Conservation (phyloP, 176 grass and related monocot genomes). For the Puccinellia tenuiflora region DNA sequence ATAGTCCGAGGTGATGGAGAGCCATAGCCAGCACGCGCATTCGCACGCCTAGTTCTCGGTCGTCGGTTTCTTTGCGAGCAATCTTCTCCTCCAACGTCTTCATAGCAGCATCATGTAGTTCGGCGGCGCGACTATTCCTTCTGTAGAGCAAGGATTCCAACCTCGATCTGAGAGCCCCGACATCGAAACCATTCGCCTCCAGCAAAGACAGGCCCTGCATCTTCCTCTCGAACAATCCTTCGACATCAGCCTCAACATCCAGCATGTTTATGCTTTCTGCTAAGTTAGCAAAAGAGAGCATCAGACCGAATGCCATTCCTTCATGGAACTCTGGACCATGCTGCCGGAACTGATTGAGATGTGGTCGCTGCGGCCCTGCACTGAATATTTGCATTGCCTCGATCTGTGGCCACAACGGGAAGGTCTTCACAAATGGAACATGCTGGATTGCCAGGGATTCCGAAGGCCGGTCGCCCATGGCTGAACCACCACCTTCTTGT, state of each 20-base stretch:
- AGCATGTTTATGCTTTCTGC: conserved; percentile 37
- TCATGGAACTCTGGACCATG: conserved; percentile 36
- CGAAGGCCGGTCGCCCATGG: not conserved
- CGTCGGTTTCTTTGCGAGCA: not conserved
- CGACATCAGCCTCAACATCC: conserved; percentile 7
- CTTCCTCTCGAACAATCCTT: conserved; percentile 28
- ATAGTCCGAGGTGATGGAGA: not conserved
- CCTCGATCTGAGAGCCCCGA: conserved; percentile 28
- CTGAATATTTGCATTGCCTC: conserved; percentile 53
- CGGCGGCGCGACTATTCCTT: not conserved
- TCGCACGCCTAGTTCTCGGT: not conserved
- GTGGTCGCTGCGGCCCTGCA: conserved; percentile 28
- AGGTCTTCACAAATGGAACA: conserved; percentile 40
- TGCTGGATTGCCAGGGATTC: not conserved
- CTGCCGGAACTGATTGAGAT: conserved; percentile 29
- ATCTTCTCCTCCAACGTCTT: not conserved
- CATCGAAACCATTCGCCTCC: conserved; percentile 63
- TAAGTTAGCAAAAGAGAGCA: conserved; percentile 47
- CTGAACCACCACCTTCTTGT: not conserved
- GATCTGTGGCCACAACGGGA: conserved; percentile 32
- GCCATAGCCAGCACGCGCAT: conserved; percentile 5
- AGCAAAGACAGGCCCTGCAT: conserved; percentile 34
- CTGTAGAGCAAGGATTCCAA: conserved; percentile 28
- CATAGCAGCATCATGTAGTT: not conserved
- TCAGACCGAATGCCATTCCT: conserved; percentile 66